Base-by-base conservation (phyloP, 1,284 basidiomycete genomes). In the Cryptococcus floricola region DNA sequence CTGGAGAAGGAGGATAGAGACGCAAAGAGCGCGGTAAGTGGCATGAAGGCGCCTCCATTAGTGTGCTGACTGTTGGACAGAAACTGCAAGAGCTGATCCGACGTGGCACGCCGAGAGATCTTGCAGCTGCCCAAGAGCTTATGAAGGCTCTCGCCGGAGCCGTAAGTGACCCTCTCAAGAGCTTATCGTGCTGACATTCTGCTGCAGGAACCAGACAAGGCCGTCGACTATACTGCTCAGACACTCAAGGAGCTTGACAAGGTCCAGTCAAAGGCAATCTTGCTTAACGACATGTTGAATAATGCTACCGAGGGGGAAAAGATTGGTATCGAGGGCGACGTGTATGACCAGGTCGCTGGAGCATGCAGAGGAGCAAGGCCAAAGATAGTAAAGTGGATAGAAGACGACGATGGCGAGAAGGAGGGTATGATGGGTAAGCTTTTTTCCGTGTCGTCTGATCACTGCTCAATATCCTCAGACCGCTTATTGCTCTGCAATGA, bases 41-140 rank as follows among this genome's bases (percentile, higher is more conserved):
- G 14, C 34, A 48, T 38, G 14, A 1, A 16, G 18, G 27, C 14
- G 39, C n/a, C 19, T n/a, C 14, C 5, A 12, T 25, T 25, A 12
- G 42, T 43, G 25, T 31, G 18, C 37, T 54, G 19, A 54, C 14
- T 16, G 14, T 25, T n/a, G 4, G 23, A 12, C 64, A 81, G 80
- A 98, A 99, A 81, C 81, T 99, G 28, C 96, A 99, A 79, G 96
- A 99, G 73, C 84, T 98, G 34, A 98, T 99, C 64, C 85, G 96
- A 52, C 82, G 96, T 55, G 96, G 95, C 9, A 96, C 93, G 18
- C 96, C 96, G 0, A 85, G 91, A 58, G 96, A 99, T 76, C 82
- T 99, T 6, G 90, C 89, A 0, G 91, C 89, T 10, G 96, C 96
- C 2, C 95, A 98, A 71, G 95, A 99, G 68, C 82, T 99, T 45